These are phyloP conservation scores for Sphaerostilbella broomeana DNA, from an alignment of 2,329 filamentous ascomycete genomes.

Conservation along the genomic window DNA sequence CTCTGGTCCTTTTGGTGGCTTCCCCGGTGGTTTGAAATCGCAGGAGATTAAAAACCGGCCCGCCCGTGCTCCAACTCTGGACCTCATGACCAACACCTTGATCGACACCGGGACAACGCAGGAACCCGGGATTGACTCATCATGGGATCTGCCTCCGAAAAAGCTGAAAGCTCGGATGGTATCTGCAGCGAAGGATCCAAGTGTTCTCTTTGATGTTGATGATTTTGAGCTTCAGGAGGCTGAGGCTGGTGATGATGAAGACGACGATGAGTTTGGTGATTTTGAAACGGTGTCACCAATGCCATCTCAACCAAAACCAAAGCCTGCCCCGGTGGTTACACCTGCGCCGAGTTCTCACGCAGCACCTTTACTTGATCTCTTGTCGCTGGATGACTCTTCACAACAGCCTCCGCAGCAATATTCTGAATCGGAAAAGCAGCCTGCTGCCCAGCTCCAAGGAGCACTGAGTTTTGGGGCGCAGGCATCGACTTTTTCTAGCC, in stretches of 20 bases:
- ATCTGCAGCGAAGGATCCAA: slow-evolving; percentile 32
- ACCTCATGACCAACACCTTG: slow-evolving; percentile 48
- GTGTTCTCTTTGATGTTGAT: slow-evolving; percentile 62
- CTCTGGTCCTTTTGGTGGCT: not conserved
- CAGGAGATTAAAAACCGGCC: slow-evolving; percentile 18
- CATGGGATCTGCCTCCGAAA: slow-evolving; percentile 5
- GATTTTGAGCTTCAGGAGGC: slow-evolving; percentile 42
- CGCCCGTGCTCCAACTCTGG: slow-evolving; percentile 45
- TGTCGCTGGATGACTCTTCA: slow-evolving; percentile 32
- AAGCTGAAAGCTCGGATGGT: slow-evolving; percentile 20
- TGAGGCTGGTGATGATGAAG: slow-evolving; percentile 39
- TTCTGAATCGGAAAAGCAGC: slow-evolving; percentile 18
- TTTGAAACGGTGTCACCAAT: slow-evolving; percentile 43
- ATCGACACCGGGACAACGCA: slow-evolving; percentile 29
- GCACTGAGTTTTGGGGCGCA: slow-evolving; percentile 24
- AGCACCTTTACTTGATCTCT: slow-evolving; percentile 33
- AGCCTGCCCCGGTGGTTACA: not conserved
- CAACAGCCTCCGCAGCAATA: slow-evolving; percentile 14
- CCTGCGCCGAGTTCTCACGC: slow-evolving; percentile 15
- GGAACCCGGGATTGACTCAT: not conserved
- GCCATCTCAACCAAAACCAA: slow-evolving; percentile 15
- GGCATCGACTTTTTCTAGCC: slow-evolving; percentile 34
- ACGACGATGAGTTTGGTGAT: slow-evolving; percentile 54
- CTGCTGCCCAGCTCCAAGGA: slow-evolving; percentile 26
- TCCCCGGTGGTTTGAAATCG: slow-evolving; percentile 1